Evolutionary conservation across 345 rosid species (phyloP).

Genomic region (Excoecaria agallocha): DNA sequence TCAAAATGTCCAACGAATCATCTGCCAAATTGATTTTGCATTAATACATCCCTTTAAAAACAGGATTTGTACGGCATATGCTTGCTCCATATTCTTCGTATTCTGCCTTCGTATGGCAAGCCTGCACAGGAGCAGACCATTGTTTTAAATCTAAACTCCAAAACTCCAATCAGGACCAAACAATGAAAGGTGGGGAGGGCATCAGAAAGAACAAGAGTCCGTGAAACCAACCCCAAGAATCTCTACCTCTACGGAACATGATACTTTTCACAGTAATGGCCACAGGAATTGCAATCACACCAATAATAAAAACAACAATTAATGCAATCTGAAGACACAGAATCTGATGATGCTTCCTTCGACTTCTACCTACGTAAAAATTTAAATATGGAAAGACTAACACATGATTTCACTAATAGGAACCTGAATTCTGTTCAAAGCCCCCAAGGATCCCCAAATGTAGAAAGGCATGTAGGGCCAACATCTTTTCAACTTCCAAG

Average conservation of each 20-base stretch:
- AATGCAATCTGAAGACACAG: not conserved
- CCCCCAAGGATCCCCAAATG: not conserved
- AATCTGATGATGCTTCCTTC: not conserved
- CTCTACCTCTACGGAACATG: not conserved
- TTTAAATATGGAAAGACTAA: not conserved
- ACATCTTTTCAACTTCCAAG: not conserved
- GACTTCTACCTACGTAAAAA: not conserved
- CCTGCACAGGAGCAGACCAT: conserved; percentile 41
- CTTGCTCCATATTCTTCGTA: conserved; percentile 97
- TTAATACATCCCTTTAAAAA: conserved; percentile 98
- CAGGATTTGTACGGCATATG: conserved; percentile 99
- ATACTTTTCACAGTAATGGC: not conserved
- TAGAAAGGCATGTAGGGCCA: not conserved
- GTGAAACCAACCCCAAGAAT: conserved; percentile 3
- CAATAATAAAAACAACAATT: not conserved
- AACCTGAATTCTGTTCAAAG: not conserved
- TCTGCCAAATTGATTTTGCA: conserved; percentile 15
- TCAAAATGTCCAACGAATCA: not conserved
- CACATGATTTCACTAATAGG: not conserved
- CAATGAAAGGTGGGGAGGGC: not conserved
- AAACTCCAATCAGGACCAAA: not conserved
- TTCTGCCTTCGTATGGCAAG: conserved; percentile 96
- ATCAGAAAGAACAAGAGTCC: not conserved
- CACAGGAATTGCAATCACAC: not conserved
- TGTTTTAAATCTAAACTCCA: not conserved